phyloP scores from a whole-genome alignment of 2,329 filamentous ascomycete species.

The Fusarium udum region DNA sequence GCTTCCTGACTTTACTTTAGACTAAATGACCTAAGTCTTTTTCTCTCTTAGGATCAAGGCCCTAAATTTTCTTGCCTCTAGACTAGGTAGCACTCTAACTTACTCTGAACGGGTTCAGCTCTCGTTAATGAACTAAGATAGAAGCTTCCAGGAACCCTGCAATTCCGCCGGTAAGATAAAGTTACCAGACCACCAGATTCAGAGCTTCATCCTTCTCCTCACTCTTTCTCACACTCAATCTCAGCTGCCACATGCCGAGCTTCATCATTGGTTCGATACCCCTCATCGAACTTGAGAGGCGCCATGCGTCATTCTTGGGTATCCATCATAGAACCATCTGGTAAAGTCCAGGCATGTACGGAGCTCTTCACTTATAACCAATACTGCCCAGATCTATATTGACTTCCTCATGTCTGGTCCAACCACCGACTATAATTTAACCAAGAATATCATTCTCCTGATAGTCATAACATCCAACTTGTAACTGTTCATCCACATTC shows the following conservation, averaged over 20 bases:
- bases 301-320: conserved; percentile 15
- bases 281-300: conserved; percentile 12
- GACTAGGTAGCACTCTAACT: background rate
- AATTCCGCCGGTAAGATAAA: background rate
- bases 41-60: background rate
- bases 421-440: background rate
- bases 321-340: conserved; percentile 24
- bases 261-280: conserved; percentile 25
- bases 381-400: conserved; percentile 1
- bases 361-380: background rate
- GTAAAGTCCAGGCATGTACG: background rate
- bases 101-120: background rate
- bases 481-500: background rate
- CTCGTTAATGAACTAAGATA: background rate
- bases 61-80: background rate
- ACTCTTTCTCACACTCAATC: background rate
- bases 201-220: background rate
- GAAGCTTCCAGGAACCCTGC: conserved; percentile 16
- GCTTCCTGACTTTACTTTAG: no score
- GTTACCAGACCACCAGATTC: background rate
- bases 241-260: background rate
- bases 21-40: background rate
- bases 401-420: background rate
- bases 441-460: background rate
- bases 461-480: background rate